Conservation (phyloP, 176 grass and related monocot species). For the Rhynchospora breviuscula region DNA sequence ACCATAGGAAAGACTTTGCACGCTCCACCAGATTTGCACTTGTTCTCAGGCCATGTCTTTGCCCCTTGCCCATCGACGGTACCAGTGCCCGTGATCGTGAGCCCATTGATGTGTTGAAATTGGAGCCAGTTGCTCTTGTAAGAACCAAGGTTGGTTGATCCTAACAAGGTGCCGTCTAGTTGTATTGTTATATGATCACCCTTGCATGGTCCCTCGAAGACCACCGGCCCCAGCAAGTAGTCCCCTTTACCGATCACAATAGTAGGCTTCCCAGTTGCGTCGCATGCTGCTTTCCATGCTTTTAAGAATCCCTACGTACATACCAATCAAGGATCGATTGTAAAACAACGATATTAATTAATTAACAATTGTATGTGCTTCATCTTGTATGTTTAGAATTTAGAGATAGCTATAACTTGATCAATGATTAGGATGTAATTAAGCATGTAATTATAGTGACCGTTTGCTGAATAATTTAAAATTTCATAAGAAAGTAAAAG, state of each 20-base stretch:
- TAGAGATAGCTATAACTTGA: background rate
- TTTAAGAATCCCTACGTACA: conserved; percentile 34
- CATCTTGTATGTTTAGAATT: no score
- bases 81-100: conserved; percentile 50
- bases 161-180: conserved; percentile 49
- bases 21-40: background rate
- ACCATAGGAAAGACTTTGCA: conserved; percentile 53
- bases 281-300: conserved; percentile 38
- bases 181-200: conserved; percentile 21
- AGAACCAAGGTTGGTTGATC: conserved; percentile 32
- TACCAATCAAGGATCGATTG: background rate
- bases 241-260: conserved; percentile 32
- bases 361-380: background rate
- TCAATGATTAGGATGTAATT: background rate
- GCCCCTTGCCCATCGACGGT: conserved; percentile 71
- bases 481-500: no score
- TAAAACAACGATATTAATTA: background rate
- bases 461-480: no score
- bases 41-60: conserved; percentile 25
- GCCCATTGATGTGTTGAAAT: conserved; percentile 29
- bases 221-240: conserved; percentile 34
- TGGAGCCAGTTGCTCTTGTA: conserved; percentile 51
- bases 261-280: conserved; percentile 10
- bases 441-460: background rate
- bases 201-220: conserved; percentile 45